Percentiles rank a stretch among this genome's conserved stretches.
phyloP scores from a whole-genome alignment of 805 yeast species.

The Wickerhamiella siamensis region DNA sequence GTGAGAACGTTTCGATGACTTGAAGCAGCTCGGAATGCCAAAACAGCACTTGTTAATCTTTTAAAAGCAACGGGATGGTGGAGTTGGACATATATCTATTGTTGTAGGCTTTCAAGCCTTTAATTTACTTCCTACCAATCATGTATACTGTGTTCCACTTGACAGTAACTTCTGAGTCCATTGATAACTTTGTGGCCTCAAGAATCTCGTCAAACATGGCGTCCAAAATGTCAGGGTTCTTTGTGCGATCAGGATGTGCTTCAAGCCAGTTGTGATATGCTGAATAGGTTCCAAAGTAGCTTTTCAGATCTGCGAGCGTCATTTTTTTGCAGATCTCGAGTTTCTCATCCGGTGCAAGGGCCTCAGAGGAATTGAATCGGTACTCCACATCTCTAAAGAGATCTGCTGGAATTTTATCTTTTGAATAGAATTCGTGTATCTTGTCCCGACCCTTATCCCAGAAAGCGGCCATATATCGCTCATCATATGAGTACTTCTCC shows the following conservation, averaged over 20 bases:
- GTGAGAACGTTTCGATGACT: too few relatives aligned
- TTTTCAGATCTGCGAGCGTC: constrained; percentile 31
- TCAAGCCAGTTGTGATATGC: constrained; percentile 49
- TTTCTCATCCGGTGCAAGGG: constrained; percentile 12
- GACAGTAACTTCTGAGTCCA: constrained; percentile 31
- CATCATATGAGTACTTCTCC: constrained; percentile 37
- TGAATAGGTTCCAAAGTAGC: constrained; percentile 56
- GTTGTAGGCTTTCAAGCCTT: too few relatives aligned
- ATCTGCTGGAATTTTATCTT: constrained; percentile 32
- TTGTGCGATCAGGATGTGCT: constrained; percentile 25
- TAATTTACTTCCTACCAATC: too few relatives aligned
- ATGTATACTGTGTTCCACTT: constrained; percentile 34
- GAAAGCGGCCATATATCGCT: constrained; percentile 34
- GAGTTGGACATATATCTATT: too few relatives aligned
- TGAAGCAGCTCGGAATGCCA: too few relatives aligned
- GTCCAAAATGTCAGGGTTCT: constrained; percentile 34
- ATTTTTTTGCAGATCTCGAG: constrained; percentile 14
- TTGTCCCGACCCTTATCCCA: constrained; percentile 77
- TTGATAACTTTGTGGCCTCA: constrained; percentile 33
- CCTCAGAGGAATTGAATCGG: constrained; percentile 21
- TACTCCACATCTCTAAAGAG: constrained; percentile 30
- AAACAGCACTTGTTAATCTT: too few relatives aligned
- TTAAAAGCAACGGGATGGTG: too few relatives aligned
- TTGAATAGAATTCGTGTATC: constrained; percentile 33
- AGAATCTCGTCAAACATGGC: constrained; percentile 33